These are phyloP conservation scores for Phytophthora litchii DNA, from an alignment of 352 stramenopile genomes.

Conservation along the genomic window DNA sequence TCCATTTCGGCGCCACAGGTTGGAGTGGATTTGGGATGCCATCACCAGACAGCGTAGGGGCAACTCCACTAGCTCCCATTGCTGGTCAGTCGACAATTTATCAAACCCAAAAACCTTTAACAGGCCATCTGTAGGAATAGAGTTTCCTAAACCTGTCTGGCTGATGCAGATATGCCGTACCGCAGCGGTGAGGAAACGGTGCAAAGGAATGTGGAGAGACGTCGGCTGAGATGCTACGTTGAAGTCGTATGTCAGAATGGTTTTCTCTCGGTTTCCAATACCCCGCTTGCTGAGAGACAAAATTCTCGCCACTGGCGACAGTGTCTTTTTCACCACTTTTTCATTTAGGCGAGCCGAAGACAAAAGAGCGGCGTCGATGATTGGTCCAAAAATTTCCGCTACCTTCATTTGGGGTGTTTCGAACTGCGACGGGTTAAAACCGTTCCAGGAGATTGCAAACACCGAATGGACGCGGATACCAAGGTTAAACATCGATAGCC, in stretches of 20 bases:
- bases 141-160: constrained; percentile 51
- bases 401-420: constrained; percentile 35
- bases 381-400: constrained; percentile 52
- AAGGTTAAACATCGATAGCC: constrained; percentile 90
- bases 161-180: constrained; percentile 75
- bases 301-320: constrained; percentile 46
- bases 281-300: constrained; percentile 17
- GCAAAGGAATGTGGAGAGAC: constrained; percentile 83
- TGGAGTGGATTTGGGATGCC: constrained; percentile 88
- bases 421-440: constrained; percentile 54
- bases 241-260: constrained; percentile 61
- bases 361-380: constrained; percentile 47
- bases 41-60: constrained; percentile 85
- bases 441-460: constrained; percentile 81
- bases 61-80: constrained; percentile 77
- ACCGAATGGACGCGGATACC: constrained; percentile 87
- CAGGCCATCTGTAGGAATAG: constrained; percentile 53
- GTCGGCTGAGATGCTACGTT: constrained; percentile 63
- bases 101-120: constrained; percentile 68
- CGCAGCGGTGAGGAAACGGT: constrained; percentile 78
- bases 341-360: constrained; percentile 58
- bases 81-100: constrained; percentile 42
- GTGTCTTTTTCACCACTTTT: constrained; percentile 55
- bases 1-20: constrained; percentile 86
- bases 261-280: constrained; percentile 22